Base-by-base conservation (phyloP, 345 rosid genomes). In the Odontarrhena argentea region DNA sequence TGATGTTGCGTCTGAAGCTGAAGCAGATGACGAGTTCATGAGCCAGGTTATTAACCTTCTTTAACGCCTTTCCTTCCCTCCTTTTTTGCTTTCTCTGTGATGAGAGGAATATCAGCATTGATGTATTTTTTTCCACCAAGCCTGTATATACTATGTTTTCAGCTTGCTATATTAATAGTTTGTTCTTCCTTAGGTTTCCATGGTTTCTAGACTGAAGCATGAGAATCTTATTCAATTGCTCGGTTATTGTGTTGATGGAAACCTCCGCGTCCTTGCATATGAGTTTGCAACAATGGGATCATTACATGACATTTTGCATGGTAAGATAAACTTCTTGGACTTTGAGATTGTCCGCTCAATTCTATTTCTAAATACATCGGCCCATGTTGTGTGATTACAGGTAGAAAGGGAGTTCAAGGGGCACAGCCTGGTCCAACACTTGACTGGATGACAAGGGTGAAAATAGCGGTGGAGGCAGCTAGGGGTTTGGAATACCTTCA, bases 201-300 rank as follows among this genome's bases (percentile, higher is more conserved):
- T 81, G 84, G 96, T 95, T 46, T 95, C 99, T 37, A 88, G 90
- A 69, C 77, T 95, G 87, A 95, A 86, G 76, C 88, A 91, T 74
- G 97, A 91, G 13, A 91, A 89, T 74, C 70, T 91, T 54, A 83
- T 91, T 24, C 90, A 89, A 63, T 77, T 95, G 82, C 91, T 81
- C 14, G 96, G 97, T 54, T 95, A 82, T 62, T 87, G 86, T 76
- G 92, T 95, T 64, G 93, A 89, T 68, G 99, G 96, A 75, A 91
- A 86, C 77, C 61, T 86, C 12, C 93, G 97, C 1, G 82, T 89
- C 77, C 96, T 95, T 67, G 87, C 93, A 8, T 91, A 91, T 73
- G 99, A 95, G 71, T 95, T 91, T 80, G 99, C 99, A 37, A 91
- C 97, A 5, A 94, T 94, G 99, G 99, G 99, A 45, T 95, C 99